Base-by-base conservation (phyloP, 106 monocot species). In the Allium fistulosum region DNA sequence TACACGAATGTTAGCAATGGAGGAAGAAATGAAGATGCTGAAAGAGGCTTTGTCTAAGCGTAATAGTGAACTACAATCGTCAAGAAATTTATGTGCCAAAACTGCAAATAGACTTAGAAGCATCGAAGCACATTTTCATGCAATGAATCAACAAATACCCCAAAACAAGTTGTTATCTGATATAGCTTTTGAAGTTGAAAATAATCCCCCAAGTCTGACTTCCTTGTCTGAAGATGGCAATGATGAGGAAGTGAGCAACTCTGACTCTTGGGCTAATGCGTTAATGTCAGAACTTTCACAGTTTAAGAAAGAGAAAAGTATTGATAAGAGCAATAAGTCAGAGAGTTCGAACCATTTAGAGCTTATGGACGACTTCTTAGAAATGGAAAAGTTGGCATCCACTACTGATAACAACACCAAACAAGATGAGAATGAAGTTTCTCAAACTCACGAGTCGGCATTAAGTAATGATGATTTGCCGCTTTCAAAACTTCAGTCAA, bases 11-110 rank as follows among this genome's bases (percentile, higher is more conserved):
- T 60, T 99, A 50, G 52, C 77, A 26, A 90, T 78, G 79, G 99
- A 99, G 63, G 90, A 93, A 78, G 99, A 99, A 80, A 93, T 84
- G 57, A 99, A 93, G 73, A 85, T 93, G 85, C 65, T 99, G 57
- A 93, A 90, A 74, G 99, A 90, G 80, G 99, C 90, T 7, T 77
- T 99, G 77, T 78, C 90, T 53, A 90, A 90, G 65, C 75, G 87
- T 46, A 99, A 93, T 57, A 85, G 74, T 46, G 99, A 99, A 48
- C 76, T 99, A 11, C 99, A 90, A 63, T 79, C 79, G 49, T 90
- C 93, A 51, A 80, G 90, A 78, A 93, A 73, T 69, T 77, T 78
- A 70, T 87, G 81, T 78, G 77, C 93, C 57, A 93, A 85, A 69
- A 83, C 85, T 49, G 76, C 72, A 58, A 83, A 69, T 69, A 92